phyloP scores from a whole-genome alignment of 305 asterid species.

The Rubia peregrina region DNA sequence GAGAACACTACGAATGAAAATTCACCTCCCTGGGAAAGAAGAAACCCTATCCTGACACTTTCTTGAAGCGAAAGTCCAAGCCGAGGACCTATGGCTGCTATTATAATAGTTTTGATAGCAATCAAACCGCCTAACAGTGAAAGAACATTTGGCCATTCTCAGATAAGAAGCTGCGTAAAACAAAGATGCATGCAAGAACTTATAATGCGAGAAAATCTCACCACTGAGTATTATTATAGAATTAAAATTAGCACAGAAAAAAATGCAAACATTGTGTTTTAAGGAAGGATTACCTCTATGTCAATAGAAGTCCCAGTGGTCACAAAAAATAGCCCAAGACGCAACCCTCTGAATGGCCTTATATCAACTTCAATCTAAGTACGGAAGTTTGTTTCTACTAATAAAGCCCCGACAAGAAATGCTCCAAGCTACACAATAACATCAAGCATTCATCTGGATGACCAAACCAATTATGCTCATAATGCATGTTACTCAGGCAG shows the following conservation, averaged over 20 bases:
- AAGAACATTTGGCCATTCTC: constrained; percentile 98
- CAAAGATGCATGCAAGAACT: constrained; percentile 17
- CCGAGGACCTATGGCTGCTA: constrained; percentile 92
- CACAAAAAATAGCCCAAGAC: constrained; percentile 92
- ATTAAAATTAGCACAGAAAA: not conserved
- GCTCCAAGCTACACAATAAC: constrained; percentile 81
- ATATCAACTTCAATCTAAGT: constrained; percentile 99
- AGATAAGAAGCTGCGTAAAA: constrained; percentile 74
- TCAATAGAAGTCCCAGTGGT: constrained; percentile 97
- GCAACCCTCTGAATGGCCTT: constrained; percentile 95
- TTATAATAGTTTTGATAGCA: constrained; percentile 81
- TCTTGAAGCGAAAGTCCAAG: constrained; percentile 85
- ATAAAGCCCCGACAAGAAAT: constrained; percentile 87
- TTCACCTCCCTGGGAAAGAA: constrained; percentile 99
- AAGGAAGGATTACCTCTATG: constrained; percentile 55
- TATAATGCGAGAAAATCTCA: not conserved
- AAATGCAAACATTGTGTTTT: not conserved
- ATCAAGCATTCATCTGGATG: constrained; percentile 15
- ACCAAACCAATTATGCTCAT: constrained; percentile 11
- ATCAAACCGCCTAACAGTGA: constrained; percentile 92
- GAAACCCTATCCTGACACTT: constrained; percentile 93
- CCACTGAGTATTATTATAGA: not conserved
- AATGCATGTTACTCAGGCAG: constrained; percentile 17
- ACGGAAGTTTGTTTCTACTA: constrained; percentile 96
- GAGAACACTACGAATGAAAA: constrained; percentile 96